These are phyloP conservation scores for Candida pseudocylindracea DNA, from an alignment of 1,139 yeast species.

Conservation along the genomic window DNA sequence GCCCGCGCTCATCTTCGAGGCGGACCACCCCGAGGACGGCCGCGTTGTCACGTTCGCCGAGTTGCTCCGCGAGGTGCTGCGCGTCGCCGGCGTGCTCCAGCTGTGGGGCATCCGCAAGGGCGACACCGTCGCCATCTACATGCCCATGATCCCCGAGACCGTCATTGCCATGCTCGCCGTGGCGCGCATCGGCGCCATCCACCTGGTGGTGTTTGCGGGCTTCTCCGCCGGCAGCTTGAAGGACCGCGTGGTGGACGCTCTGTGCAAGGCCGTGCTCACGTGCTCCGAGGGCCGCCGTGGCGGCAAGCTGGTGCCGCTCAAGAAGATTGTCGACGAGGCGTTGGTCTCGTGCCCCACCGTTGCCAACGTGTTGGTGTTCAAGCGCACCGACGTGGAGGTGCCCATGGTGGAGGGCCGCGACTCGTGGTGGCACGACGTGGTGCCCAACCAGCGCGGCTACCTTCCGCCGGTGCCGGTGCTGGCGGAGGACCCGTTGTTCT, in stretches of 20 bases:
- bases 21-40: conserved; percentile 72
- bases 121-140: conserved; percentile 87
- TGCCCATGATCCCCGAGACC: conserved; percentile 97
- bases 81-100: conserved; percentile 70
- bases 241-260: conserved; percentile 82
- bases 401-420: conserved; percentile 71
- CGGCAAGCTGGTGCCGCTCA: conserved; percentile 77
- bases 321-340: conserved; percentile 90
- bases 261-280: conserved; percentile 75
- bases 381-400: conserved; percentile 59
- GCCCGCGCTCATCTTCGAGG: conserved; percentile 82
- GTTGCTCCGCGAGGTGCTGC: conserved; percentile 67
- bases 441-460: conserved; percentile 63
- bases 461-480: conserved; percentile 73
- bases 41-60: conserved; percentile 65
- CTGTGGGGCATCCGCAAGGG: conserved; percentile 84
- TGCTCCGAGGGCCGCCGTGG: conserved; percentile 96
- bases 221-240: conserved; percentile 84
- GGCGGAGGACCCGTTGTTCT: conserved; percentile 83
- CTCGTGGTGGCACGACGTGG: conserved; percentile 83
- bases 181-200: conserved; percentile 88
- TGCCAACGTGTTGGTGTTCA: conserved; percentile 63
- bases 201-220: conserved; percentile 93
- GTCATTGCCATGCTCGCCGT: conserved; percentile 86
- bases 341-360: conserved; percentile 58